Evolutionary conservation across 2,329 filamentous ascomycete species (phyloP), one percentile per base, ranked within the genome.

Genomic region (Aschersonia sp.): DNA sequence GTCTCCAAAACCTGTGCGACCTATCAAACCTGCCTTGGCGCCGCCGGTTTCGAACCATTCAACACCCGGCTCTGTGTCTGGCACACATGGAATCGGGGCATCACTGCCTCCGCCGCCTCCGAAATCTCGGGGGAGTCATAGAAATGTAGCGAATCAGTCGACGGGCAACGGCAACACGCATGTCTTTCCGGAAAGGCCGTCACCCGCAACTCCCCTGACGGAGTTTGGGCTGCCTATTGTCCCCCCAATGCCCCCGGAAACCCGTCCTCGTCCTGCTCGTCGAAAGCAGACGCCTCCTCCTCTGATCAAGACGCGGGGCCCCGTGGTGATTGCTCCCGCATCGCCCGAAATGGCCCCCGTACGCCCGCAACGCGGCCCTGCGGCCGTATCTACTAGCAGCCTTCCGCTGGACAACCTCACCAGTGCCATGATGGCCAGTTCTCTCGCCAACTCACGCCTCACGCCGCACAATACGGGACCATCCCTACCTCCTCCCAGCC

Each of bases 381-480:
- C 54, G 41, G 62, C 56, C 41, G 52, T 57, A 6, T 62, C 63
- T 5, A 52, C 58, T 29, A 59, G 63, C 30, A 65, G 56, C 46
- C 69, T 81, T 31, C 73, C 74, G 1, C 70, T 85, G 8, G 74
- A 81, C 49, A 79, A 79, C 0, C 73, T 89, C 6, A 80, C 83
- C 10, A 77, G 78, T 55, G 85, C 85, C 52, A 87, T 89, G 49
- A 74, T 89, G 56, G 84, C 84, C 2, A 80, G 83, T 2, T 84
- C 81, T 30, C 69, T 89, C 0, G 85, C 85, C 5, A 78, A 83
- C 1, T 72, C 79, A 2, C 76, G 79, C 52, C 66, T 64, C 47
- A 67, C 60, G 46, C 69, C 60, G 43, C 65, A 64, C 49, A 63
- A 62, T 52, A 59, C 66, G 41, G 56, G 68, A 63, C 58, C 61